Percentiles rank a stretch among this genome's conserved stretches.
phyloP scores from a whole-genome alignment of 257 asterid species.

The Jacaranda mimosifolia region DNA sequence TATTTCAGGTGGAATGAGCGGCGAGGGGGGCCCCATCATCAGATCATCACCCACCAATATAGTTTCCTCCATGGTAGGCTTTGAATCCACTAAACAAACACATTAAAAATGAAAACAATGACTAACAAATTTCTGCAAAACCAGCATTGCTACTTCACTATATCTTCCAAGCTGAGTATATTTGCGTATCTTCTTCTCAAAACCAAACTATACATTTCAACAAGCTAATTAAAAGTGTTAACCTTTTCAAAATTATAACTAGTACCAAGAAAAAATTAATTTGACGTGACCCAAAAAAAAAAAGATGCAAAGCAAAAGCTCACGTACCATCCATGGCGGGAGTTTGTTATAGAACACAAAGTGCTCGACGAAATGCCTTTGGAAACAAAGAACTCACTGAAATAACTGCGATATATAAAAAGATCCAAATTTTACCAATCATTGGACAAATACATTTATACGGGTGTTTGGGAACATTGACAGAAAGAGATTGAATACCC shows the following conservation, averaged over 20 bases:
- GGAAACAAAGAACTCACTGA: slow-evolving; percentile 6
- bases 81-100: slow-evolving; percentile 71
- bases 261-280: not conserved
- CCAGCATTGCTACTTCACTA: not conserved
- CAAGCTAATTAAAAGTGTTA: slow-evolving; percentile 6
- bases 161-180: slow-evolving; percentile 19
- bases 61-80: slow-evolving; percentile 94
- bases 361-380: slow-evolving; percentile 59
- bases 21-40: slow-evolving; percentile 97
- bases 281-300: not conserved
- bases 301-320: not conserved
- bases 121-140: not conserved
- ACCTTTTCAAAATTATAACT: not conserved
- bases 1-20: slow-evolving; percentile 90
- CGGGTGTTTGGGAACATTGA: not conserved
- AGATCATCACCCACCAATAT: slow-evolving; percentile 97
- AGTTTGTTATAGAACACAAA: slow-evolving; percentile 36
- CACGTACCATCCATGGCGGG: slow-evolving; percentile 66
- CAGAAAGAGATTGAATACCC: slow-evolving; percentile 18
- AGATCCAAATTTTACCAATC: not conserved
- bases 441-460: not conserved
- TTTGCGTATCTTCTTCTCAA: slow-evolving; percentile 19
- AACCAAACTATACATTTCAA: not conserved
- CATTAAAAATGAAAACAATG: slow-evolving; percentile 19
- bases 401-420: not conserved